A percentile compares a stretch with the other conserved stretches of the same genome.
Evolutionary conservation across 495 filamentous ascomycete genomes (phyloP).

Genomic region (Hypoxylon lienhwacheense): DNA sequence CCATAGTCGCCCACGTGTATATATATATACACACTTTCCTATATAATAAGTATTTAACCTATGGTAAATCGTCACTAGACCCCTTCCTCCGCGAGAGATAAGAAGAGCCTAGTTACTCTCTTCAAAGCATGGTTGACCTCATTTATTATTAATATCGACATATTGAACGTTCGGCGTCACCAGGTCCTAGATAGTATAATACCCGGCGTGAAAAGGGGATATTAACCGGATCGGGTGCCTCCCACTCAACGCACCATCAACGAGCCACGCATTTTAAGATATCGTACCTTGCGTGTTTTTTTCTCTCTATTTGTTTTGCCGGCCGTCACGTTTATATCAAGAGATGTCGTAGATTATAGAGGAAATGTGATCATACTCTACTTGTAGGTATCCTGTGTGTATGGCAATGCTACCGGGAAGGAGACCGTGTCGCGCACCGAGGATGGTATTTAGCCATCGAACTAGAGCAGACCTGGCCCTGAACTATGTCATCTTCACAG

Average conservation of each 20-base stretch:
- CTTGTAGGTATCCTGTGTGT: not conserved
- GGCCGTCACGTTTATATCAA: conserved; percentile 20
- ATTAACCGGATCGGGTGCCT: conserved; percentile 40
- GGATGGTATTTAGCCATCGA: not conserved
- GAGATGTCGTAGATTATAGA: conserved; percentile 1
- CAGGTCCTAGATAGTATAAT: conserved; percentile 33
- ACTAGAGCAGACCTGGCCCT: not conserved
- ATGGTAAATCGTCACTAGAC: conserved; percentile 20
- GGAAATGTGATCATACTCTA: conserved; percentile 14
- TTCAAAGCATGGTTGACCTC: conserved; percentile 32
- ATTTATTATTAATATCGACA: conserved; percentile 41
- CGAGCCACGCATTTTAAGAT: conserved; percentile 27
- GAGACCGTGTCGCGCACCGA: not conserved
- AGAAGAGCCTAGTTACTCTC: conserved; percentile 24
- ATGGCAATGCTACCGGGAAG: not conserved
- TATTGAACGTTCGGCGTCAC: conserved; percentile 30
- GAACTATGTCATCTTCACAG: conserved; percentile 6
- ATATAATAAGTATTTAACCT: too few species aligned
- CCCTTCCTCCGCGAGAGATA: conserved; percentile 28
- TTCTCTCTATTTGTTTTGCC: conserved; percentile 12
- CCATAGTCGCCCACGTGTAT: conserved; percentile 25
- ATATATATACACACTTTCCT: conserved; percentile 25
- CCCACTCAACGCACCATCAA: conserved; percentile 29
- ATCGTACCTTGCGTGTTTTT: not conserved
- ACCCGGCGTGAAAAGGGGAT: conserved; percentile 31